A percentile compares a stretch with the other conserved stretches of the same genome.
Evolutionary conservation across 805 yeast species (phyloP).

Genomic region (Hanseniaspora meyeri): DNA sequence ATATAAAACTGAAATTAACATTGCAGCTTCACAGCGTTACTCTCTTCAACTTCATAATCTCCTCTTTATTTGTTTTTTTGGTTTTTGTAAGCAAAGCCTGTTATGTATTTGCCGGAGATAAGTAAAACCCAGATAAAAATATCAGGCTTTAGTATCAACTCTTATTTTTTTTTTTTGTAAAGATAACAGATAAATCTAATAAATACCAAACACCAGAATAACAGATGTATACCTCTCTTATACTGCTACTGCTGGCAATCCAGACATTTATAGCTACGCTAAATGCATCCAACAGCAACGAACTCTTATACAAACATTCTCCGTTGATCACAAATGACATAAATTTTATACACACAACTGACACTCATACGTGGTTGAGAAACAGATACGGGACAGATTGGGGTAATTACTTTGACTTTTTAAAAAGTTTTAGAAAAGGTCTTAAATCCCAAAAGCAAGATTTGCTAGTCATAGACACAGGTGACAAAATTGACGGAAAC

Average conservation of each 20-base stretch:
- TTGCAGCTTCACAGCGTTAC: too few species aligned
- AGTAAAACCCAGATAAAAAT: background rate
- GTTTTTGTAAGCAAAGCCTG: too few species aligned
- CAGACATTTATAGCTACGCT: background rate
- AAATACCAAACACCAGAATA: background rate
- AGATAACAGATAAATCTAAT: background rate
- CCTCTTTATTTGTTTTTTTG: too few species aligned
- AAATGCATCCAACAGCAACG: background rate
- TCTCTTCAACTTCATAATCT: too few species aligned
- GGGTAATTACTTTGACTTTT: constrained; percentile 80
- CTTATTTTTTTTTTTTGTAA: background rate
- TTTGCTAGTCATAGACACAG: constrained; percentile 67
- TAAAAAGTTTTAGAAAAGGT: constrained; percentile 34
- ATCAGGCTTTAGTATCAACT: background rate
- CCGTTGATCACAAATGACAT: constrained; percentile 56
- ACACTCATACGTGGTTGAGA: constrained; percentile 93
- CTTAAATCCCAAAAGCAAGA: constrained; percentile 42
- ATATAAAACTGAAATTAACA: too few species aligned
- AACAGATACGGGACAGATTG: constrained; percentile 69
- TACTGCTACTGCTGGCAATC: background rate
- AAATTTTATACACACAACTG: constrained; percentile 88
- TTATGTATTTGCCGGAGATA: background rate
- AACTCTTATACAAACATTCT: background rate
- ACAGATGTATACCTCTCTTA: background rate
- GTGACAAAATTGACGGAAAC: constrained; percentile 91